Base-by-base conservation (phyloP, 805 yeast species). In the Candida qinlingensis region DNA sequence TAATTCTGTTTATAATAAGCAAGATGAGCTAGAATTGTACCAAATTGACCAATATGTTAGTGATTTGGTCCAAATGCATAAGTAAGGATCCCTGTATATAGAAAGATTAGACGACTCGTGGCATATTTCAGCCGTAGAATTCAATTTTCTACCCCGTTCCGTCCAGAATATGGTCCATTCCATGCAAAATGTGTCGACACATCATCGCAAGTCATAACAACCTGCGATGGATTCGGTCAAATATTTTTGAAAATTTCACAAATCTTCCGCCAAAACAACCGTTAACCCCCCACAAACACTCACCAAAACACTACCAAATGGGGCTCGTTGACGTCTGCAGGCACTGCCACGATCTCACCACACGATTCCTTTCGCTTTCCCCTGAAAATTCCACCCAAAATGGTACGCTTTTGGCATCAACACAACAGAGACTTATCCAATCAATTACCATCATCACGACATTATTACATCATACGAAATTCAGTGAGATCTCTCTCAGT, bases 401-500 rank as follows among this genome's bases (percentile, higher is more conserved):
- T 12, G 12, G 5, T 7, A 11, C 43, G 5, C 43, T 42, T 3
- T 25, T 47, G 26, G 26, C 27, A 13, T 25, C 39, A n/a, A 49
- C 52, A 0, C 46, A 49, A 34, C 5, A n/a, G 9, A 50, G 45
- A 34, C 40, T 50, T 0, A 37, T 11, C 5, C 41, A 37, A 6
- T 44, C 51, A 0, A 34, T 50, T 6, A n/a, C 31, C 27, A 45
- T 45, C 12, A 26, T 50, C 7, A 39, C 36, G 6, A 13, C 41
- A 7, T 33, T 51, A 6, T 9, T 46, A 5, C 28, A 33, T 7
- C 7, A 11, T 19, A 37, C 39, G 4, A 27, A 69, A 11, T 19
- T 28, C 2, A 69, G 73, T 10, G 82, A 85, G 49, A 67, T 87
- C 4, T 85, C 97, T 0, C 73, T 94, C 11, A 86, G 96, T 3